These are phyloP conservation scores for Umbelopsis sp. DNA, from an alignment of 192 early-diverging fungal genomes.

Conservation along the genomic window DNA sequence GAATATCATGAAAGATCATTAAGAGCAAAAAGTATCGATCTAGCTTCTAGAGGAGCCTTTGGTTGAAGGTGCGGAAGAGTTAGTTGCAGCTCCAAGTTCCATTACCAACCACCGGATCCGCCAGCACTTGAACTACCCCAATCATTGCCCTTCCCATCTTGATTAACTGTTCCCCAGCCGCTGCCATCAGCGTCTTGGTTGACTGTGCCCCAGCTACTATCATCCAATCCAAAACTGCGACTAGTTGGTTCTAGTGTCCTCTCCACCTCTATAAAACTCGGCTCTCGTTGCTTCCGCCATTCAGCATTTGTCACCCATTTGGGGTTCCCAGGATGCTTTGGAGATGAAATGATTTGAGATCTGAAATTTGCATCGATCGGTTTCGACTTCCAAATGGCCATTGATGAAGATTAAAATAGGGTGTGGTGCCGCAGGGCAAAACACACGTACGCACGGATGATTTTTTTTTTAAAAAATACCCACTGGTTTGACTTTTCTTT, in stretches of 20 bases:
- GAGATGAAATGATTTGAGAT: neutral
- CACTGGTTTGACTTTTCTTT: too few species aligned
- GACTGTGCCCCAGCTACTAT: slow-evolving; percentile 10
- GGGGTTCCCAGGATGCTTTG: neutral
- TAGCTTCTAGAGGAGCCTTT: too few species aligned
- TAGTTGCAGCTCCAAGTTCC: too few species aligned
- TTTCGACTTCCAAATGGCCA: neutral
- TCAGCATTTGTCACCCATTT: neutral
- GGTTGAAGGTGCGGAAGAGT: too few species aligned
- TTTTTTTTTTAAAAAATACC: too few species aligned
- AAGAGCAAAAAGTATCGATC: too few species aligned
- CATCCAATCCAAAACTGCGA: neutral
- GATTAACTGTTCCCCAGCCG: neutral
- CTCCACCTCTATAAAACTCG: neutral
- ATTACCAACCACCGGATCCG: neutral
- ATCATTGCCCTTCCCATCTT: too few species aligned
- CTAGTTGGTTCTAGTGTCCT: neutral
- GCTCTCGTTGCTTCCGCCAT: neutral
- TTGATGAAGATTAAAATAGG: neutral
- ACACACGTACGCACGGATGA: too few species aligned
- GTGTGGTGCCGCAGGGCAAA: too few species aligned
- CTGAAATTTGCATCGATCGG: neutral
- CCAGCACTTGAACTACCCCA: neutral
- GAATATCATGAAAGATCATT: too few species aligned
- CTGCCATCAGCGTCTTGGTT: neutral